Evolutionary conservation across 78 protist species (phyloP), one percentile per base, ranked within the genome.

Genomic region (Paratrimastix pyriformis): DNA sequence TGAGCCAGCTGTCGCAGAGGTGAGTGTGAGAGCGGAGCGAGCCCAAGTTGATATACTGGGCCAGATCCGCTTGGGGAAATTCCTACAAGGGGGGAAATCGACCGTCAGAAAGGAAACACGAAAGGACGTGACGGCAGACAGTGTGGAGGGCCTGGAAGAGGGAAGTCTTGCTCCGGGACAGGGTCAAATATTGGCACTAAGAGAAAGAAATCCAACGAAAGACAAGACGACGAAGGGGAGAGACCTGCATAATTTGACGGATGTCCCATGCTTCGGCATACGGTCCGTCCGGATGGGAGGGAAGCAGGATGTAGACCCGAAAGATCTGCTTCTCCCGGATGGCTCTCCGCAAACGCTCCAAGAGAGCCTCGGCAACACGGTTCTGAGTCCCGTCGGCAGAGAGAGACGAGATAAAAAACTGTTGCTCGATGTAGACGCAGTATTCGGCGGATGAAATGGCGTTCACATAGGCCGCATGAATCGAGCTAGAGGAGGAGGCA

Each of bases 341-440:
- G 29, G 82, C 76, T 8, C 24, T 24, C 33, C 79, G 44, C 5
- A 76, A 33, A 15, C 86, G 39, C 18, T 75, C 40, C 35, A 76
- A 30, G 26, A 81, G 33, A 24, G 82, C 80, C 1, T 69, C 21
- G 0, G 79, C 86, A 2, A 81, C 76, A 44, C 77, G 74, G 52
- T 81, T 81, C 72, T 62, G 58, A 32, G 77, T 76, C n/a, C 70
- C 39, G 4, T 54, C 66, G 15, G 79, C 80, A 52, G 81, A 79
- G 69, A 79, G 69, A 13, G 50, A 29, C n/a, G 80, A 76, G 4
- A 84, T 75, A 48, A 87, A 84, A 33, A 80, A 87, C 75, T 90
- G 94, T 37, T 88, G 82, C 48, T 88, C 94, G 8, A 35, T n/a
- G n/a, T n/a, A n/a, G n/a, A n/a, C n/a, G n/a, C n/a, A n/a, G n/a